Conservation (phyloP, 208 protist species). For the Crithidia bombi region DNA sequence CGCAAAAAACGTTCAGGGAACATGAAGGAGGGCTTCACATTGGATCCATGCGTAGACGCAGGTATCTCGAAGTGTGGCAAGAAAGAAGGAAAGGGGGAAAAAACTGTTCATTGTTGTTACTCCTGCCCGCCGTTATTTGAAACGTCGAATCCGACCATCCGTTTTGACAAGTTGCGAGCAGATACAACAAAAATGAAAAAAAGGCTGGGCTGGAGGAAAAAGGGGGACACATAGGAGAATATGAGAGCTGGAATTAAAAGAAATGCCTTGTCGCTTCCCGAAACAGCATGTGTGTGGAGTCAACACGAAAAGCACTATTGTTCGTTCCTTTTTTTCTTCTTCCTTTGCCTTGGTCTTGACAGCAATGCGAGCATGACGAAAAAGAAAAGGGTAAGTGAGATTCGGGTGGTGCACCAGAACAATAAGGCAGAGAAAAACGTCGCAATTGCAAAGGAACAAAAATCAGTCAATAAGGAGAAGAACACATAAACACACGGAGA, state of each 20-base stretch:
- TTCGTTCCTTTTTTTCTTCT: not conserved
- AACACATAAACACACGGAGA: slow-evolving; percentile 1
- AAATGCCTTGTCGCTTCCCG: too few relatives aligned
- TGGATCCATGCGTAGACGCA: too few relatives aligned
- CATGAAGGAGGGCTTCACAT: too few relatives aligned
- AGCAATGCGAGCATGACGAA: not conserved
- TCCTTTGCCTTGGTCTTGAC: not conserved
- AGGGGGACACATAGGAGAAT: not conserved
- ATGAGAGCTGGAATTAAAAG: not conserved
- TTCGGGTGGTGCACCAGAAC: not conserved
- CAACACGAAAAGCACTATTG: not conserved
- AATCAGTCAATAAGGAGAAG: not conserved
- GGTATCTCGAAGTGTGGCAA: too few relatives aligned
- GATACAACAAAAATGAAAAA: not conserved
- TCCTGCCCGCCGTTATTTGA: not conserved
- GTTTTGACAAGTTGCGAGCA: slow-evolving; percentile 8
- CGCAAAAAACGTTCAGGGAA: too few relatives aligned
- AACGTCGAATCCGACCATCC: not conserved
- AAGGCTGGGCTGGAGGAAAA: not conserved
- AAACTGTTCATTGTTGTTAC: not conserved
- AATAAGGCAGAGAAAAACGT: slow-evolving; percentile 9
- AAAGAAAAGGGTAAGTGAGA: not conserved
- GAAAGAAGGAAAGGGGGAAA: slow-evolving; percentile 1
- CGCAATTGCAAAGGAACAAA: slow-evolving; percentile 14
- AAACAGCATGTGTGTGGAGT: too few relatives aligned